Base-by-base conservation (phyloP, 768 basidiomycete species). In the Paxillus ammoniavirescens region DNA sequence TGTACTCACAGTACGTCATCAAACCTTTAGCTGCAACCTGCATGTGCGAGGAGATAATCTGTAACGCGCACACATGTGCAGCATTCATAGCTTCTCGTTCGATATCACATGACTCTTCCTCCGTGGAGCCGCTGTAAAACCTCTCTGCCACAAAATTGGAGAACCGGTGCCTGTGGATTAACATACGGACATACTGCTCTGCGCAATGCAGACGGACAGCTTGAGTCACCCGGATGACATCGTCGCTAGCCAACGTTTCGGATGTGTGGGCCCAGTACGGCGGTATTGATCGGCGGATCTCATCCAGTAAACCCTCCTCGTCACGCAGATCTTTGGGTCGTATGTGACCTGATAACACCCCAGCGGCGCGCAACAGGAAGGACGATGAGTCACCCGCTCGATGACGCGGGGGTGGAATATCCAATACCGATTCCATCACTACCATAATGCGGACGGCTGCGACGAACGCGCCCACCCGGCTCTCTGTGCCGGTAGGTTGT, bases 1-100 rank as follows among this genome's bases (percentile, higher is more conserved):
- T 42, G 59, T 36, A 79, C 91, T 73, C 61, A 93, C 91, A 96
- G 63, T 94, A 97, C 5, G 93, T 95, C 93, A 97, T 95, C 62
- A 95, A 61, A 55, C 93, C 84, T 75, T 89, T 88, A 73, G 87
- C 84, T 21, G 92, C 93, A 52, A 94, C 83, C 57, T 91, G 84
- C 57, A 93, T 75, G 69, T 95, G 87, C 33, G 91, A 83, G 36
- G 86, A 80, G 53, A 95, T 83, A 56, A 96, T 89, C 61, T 89
- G 83, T 58, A 95, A 62, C 15, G 93, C 93, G 52, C 87, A 87
- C 42, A 80, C 75, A 62, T 92, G 88, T 5, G 89, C 87, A 33
- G 83, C 78, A 5, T 80, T 74, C 79, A 94, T 86, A 5, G 91
- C 91, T 53, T 90, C 87, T 49, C 79, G 77, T 70, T 97, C 93